A percentile compares a stretch with the other conserved stretches of the same genome.
phyloP scores from a whole-genome alignment of 441 rosid genomes.

The Macaranga tanarius region DNA sequence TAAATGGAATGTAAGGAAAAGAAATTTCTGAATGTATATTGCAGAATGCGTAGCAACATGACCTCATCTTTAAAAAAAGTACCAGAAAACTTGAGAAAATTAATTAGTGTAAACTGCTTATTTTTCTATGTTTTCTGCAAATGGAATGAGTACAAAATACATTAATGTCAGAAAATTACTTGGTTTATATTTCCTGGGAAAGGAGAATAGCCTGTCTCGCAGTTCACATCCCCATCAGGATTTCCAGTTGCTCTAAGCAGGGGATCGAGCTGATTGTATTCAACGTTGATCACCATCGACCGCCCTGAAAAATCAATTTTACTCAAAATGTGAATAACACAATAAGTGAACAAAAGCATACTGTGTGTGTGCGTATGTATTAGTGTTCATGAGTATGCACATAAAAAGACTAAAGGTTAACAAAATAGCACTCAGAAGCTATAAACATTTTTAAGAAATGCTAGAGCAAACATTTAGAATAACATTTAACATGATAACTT shows the following conservation, averaged over 20 bases:
- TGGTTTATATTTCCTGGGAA: conserved; percentile 99
- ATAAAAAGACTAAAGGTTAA: background rate
- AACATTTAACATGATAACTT: background rate
- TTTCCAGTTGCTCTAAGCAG: conserved; percentile 81
- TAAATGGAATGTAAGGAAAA: background rate
- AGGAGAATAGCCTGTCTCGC: conserved; percentile 91
- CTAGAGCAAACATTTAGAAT: background rate
- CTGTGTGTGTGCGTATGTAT: background rate
- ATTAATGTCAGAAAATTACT: conserved; percentile 38
- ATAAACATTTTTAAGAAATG: background rate
- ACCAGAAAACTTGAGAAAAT: background rate
- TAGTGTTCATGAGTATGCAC: background rate
- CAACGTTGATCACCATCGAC: conserved; percentile 96
- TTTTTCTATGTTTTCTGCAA: background rate
- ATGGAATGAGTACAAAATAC: background rate
- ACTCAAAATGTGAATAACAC: background rate
- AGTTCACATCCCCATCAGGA: conserved; percentile 88
- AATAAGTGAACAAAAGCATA: background rate
- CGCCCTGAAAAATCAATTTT: conserved; percentile 58
- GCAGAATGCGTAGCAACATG: background rate
- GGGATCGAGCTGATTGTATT: conserved; percentile 98
- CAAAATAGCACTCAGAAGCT: background rate
- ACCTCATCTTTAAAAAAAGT: background rate
- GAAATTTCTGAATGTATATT: background rate
- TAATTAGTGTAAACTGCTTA: background rate